Evolutionary conservation across 495 filamentous ascomycete species (phyloP).

Genomic region (Penicillium ochrochloron): DNA sequence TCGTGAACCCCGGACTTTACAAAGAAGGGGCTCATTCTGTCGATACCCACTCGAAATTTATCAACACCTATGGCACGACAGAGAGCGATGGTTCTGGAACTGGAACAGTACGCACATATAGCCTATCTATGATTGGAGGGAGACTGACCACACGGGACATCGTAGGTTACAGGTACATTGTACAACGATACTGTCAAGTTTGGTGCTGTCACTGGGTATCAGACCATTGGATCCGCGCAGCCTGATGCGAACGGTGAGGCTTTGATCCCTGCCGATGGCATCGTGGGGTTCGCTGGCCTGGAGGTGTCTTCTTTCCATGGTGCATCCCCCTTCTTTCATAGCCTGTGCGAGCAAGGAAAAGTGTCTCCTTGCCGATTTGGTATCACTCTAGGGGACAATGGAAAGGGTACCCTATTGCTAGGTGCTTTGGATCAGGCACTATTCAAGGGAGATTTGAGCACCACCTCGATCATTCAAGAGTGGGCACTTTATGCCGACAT

Average conservation of each 20-base stretch:
- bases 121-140: not conserved
- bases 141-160: not conserved
- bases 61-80: conserved; percentile 19
- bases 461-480: not conserved
- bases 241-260: not conserved
- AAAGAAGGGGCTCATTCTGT: conserved; percentile 2
- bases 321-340: not conserved
- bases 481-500: not conserved
- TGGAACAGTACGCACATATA: conserved; percentile 14
- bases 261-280: conserved; percentile 23
- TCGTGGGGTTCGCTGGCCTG: conserved; percentile 22
- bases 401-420: not conserved
- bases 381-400: not conserved
- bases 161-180: conserved; percentile 15
- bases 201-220: conserved; percentile 10
- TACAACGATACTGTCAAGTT: conserved; percentile 23
- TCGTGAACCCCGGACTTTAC: conserved; percentile 23
- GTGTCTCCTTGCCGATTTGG: not conserved
- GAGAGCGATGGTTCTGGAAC: conserved; percentile 24
- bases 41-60: conserved; percentile 16
- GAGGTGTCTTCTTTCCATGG: conserved; percentile 8
- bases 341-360: not conserved
- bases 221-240: conserved; percentile 17
- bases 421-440: not conserved
- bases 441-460: not conserved